These are phyloP conservation scores for Zoysia matrella DNA, from an alignment of 202 grass and related monocot species.

Conservation along the genomic window DNA sequence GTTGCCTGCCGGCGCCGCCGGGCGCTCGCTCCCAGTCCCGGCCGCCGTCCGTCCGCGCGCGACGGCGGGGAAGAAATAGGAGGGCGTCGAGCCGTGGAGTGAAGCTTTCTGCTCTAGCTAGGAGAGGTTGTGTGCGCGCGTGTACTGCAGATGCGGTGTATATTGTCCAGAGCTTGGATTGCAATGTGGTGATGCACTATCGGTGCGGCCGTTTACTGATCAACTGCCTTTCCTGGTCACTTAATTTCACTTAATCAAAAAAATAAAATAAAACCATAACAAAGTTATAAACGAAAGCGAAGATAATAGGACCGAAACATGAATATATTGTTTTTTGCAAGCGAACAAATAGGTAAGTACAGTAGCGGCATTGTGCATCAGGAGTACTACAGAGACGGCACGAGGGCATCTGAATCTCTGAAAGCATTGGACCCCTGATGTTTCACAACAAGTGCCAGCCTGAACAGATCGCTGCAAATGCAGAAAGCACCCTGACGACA, in stretches of 20 bases:
- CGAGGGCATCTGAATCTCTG: no score
- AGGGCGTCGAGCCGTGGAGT: slow-evolving; percentile 14
- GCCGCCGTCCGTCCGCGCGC: not conserved
- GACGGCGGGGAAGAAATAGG: slow-evolving; percentile 45
- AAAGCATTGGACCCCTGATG: not conserved
- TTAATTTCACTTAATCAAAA: not conserved
- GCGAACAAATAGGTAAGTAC: not conserved
- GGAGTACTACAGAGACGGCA: no score
- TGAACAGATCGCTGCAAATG: not conserved
- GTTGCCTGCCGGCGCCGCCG: slow-evolving; percentile 54
- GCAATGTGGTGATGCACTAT: slow-evolving; percentile 29
- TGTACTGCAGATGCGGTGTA: slow-evolving; percentile 36
- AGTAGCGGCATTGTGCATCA: no score
- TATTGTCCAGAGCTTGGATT: slow-evolving; percentile 49
- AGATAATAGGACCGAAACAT: not conserved
- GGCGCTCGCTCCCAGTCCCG: slow-evolving; percentile 44
- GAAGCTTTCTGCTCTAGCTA: not conserved
- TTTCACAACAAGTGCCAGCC: not conserved
- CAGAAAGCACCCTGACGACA: not conserved
- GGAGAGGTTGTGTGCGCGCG: slow-evolving; percentile 24
- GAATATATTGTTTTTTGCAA: not conserved
- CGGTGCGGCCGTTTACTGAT: slow-evolving; percentile 45
- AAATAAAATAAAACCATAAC: not conserved
- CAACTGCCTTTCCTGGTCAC: not conserved
- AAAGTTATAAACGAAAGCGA: not conserved